phyloP scores from a whole-genome alignment of 352 stramenopile genomes.

The Aphanomyces invadans region DNA sequence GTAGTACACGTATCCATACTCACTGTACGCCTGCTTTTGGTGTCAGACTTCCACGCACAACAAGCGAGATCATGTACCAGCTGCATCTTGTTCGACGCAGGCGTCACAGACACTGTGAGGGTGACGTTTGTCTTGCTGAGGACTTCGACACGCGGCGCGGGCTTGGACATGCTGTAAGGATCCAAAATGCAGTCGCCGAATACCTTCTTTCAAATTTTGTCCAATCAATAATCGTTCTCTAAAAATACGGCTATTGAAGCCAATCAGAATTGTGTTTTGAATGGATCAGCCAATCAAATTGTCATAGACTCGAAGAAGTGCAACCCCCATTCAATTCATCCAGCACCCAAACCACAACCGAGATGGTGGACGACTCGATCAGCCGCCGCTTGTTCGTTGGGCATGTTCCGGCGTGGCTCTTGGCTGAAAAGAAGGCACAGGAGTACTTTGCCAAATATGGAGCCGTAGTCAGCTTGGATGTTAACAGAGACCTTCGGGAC shows the following conservation, averaged over 20 bases:
- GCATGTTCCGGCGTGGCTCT: constrained; percentile 12
- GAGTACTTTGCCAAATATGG: constrained; percentile 17
- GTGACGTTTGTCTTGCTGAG: constrained; percentile 24
- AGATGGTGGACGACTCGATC: not conserved
- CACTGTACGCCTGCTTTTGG: constrained; percentile 47
- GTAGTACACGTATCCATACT: constrained; percentile 84
- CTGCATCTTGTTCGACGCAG: constrained; percentile 20
- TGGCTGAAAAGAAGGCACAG: not conserved
- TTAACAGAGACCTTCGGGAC: not conserved
- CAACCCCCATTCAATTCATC: not conserved
- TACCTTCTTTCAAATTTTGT: constrained; percentile 18
- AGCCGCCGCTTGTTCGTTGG: constrained; percentile 14
- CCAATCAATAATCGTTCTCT: not conserved
- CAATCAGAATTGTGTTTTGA: not conserved
- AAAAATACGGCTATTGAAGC: not conserved
- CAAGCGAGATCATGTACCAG: constrained; percentile 19
- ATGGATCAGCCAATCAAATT: not conserved
- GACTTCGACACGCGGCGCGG: constrained; percentile 20
- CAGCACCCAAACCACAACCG: too few relatives aligned
- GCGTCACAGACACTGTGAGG: constrained; percentile 9
- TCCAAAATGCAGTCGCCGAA: constrained; percentile 3
- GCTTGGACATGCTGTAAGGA: not conserved
- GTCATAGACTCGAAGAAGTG: not conserved
- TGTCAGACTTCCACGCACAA: not conserved
- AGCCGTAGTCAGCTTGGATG: not conserved